Percentiles rank a stretch among this genome's conserved stretches.
phyloP scores from a whole-genome alignment of 495 filamentous ascomycete genomes.

The Aspergillus olivimuriae region DNA sequence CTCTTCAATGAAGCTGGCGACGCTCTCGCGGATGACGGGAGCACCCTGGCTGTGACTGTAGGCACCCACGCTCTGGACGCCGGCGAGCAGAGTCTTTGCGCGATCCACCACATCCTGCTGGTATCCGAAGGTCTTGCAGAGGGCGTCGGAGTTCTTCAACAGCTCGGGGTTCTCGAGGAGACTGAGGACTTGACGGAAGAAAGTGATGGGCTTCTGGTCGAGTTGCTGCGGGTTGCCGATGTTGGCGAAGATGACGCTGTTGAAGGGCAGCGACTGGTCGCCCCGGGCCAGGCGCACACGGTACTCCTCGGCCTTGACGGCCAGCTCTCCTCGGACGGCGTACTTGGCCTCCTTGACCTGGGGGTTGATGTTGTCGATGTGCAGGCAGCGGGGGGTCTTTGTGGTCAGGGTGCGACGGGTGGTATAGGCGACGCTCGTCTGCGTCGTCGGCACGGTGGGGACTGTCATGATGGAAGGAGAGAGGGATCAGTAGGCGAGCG shows the following conservation, averaged over 20 bases:
- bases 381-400: slow-evolving; percentile 53
- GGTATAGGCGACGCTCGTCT: slow-evolving; percentile 23
- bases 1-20: slow-evolving; percentile 86
- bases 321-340: slow-evolving; percentile 93
- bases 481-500: slow-evolving; percentile 1
- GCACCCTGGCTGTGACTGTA: slow-evolving; percentile 93
- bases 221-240: slow-evolving; percentile 99
- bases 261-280: slow-evolving; percentile 70
- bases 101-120: slow-evolving; percentile 82
- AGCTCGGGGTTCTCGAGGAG: slow-evolving; percentile 84
- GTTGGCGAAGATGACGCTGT: slow-evolving; percentile 89
- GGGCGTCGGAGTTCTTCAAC: slow-evolving; percentile 68
- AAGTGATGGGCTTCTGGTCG: slow-evolving; percentile 97
- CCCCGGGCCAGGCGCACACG: slow-evolving; percentile 59
- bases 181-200: slow-evolving; percentile 96
- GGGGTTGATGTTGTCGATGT: slow-evolving; percentile 85
- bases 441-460: slow-evolving; percentile 28
- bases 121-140: slow-evolving; percentile 64
- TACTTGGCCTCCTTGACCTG: slow-evolving; percentile 82
- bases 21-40: slow-evolving; percentile 73
- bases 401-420: slow-evolving; percentile 52
- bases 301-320: slow-evolving; percentile 83
- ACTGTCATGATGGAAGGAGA: slow-evolving; percentile 5
- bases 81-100: slow-evolving; percentile 68
- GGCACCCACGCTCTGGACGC: slow-evolving; percentile 87